phyloP scores from a whole-genome alignment of 306 rosid genomes.

The Datisca glomerata region DNA sequence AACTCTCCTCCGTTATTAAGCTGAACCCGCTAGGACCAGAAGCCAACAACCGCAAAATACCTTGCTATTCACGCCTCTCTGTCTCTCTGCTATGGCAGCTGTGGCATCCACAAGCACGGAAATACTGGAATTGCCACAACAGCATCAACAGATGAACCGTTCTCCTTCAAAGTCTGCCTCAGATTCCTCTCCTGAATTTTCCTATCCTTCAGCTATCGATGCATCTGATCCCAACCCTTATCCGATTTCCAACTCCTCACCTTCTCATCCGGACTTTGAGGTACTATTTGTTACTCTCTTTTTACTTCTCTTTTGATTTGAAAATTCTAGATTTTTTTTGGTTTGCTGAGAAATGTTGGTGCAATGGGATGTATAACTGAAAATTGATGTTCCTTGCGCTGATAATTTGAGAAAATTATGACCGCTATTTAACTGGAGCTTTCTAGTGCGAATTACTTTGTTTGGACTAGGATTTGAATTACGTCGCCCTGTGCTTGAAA shows the following conservation, averaged over 20 bases:
- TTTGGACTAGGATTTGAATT: too few relatives aligned
- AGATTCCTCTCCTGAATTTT: constrained; percentile 11
- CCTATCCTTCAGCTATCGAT: constrained; percentile 13
- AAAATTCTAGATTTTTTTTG: too few relatives aligned
- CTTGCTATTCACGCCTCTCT: background rate
- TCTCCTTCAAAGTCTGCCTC: constrained; percentile 31
- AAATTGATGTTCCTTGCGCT: too few relatives aligned
- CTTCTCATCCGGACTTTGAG: constrained; percentile 29
- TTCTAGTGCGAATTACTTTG: too few relatives aligned
- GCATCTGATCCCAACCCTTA: constrained; percentile 33
- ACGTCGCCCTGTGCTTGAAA: too few relatives aligned
- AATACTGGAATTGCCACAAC: constrained; percentile 24
- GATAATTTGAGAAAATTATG: too few relatives aligned
- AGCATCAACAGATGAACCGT: constrained; percentile 22
- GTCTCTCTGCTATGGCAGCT: constrained; percentile 22
- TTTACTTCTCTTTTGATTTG: background rate
- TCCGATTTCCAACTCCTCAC: constrained; percentile 22
- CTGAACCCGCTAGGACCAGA: too few relatives aligned
- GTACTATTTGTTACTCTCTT: constrained; percentile 26
- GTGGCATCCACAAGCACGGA: constrained; percentile 18
- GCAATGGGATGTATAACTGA: too few relatives aligned
- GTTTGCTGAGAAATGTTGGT: too few relatives aligned
- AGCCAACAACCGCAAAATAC: too few relatives aligned
- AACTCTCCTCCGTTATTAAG: background rate
- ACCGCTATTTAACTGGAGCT: too few relatives aligned